Conservation (phyloP, 306 rosid species). For the Leucaena leucocephala region DNA sequence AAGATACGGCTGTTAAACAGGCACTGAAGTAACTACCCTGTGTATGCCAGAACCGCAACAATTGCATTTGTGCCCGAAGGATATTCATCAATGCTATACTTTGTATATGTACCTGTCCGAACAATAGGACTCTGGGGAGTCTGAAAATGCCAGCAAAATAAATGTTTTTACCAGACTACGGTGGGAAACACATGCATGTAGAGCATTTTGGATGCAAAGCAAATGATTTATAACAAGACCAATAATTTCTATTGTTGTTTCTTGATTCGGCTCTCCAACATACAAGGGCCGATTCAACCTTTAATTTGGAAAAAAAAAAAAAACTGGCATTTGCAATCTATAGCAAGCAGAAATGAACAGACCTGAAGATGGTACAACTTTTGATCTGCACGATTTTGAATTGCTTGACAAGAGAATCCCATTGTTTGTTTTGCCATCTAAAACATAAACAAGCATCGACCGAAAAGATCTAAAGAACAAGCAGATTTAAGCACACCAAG, state of each 20-base stretch:
- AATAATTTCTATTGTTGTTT: constrained; percentile 14
- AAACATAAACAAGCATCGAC: constrained; percentile 22
- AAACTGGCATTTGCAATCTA: constrained; percentile 8
- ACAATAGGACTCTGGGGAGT: constrained; percentile 94
- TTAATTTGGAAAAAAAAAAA: not conserved
- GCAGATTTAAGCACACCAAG: constrained; percentile 18
- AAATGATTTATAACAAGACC: constrained; percentile 22
- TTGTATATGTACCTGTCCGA: constrained; percentile 73
- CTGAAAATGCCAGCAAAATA: constrained; percentile 55
- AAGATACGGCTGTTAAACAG: constrained; percentile 21
- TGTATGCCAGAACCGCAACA: constrained; percentile 93
- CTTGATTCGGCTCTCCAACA: constrained; percentile 17
- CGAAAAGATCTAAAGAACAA: constrained; percentile 23
- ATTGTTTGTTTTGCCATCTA: constrained; percentile 99
- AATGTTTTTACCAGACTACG: not conserved
- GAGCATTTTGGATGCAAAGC: constrained; percentile 8
- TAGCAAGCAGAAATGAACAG: constrained; percentile 36
- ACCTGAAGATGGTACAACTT: constrained; percentile 97
- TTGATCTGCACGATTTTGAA: constrained; percentile 87
- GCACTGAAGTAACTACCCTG: constrained; percentile 68
- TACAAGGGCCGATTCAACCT: constrained; percentile 4
- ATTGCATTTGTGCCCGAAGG: constrained; percentile 96
- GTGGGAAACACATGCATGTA: constrained; percentile 12
- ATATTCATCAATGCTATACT: constrained; percentile 75
- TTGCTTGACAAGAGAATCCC: constrained; percentile 87